Base-by-base conservation (phyloP, 371 early-diverging fungal genomes). In the Mortierella sp. region DNA sequence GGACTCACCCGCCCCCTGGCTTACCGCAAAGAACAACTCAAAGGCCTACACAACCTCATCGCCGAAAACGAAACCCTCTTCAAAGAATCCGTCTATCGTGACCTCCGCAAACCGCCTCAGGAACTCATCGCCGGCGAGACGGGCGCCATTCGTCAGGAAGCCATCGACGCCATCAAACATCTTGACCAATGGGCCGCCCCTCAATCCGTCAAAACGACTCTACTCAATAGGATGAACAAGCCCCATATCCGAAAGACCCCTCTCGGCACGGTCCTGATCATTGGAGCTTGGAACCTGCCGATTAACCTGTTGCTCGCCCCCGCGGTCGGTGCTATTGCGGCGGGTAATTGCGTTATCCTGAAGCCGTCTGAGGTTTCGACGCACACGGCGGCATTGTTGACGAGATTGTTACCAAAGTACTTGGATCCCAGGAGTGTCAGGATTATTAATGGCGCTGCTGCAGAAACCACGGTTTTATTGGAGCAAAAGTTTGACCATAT, bases 241-340 rank as follows among this genome's bases (percentile, higher is more conserved):
- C 55, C 75, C 48, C 80, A 80, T 29, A 58, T 85, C 27, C 72
- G 76, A 38, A 81, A 83, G 75, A 88, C 90, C 1, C 97, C 97
- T 1, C 90, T 92, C 65, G 99, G 98, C 29, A 90, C 93, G 1
- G 96, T 94, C 41, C 80, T 95, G 29, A 88, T 95, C 70, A 89
- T 95, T 56, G 93, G 94, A 7, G 89, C 98, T 10, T 98, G 98
- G 99, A 98, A 98, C 86, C 97, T 95, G 83, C 96, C 97, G n/a
- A 76, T 96, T 48, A 89, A 93, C 55, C 89, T 98, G 48, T 32
- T 92, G 16, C 79, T 98, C 12, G 76, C 90, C 14, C 98, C 99
- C 6, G 82, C 97, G 12, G 91, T 95, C 3, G 96, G 96, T 11
- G 98, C 98, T 2, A 92, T 99, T 77, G 98, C 97, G 27, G 97